Percentiles rank a stretch among this genome's conserved stretches.
These are phyloP conservation scores for Nannochloris sp. DNA, from an alignment of 139 green algal species.

Conservation along the genomic window DNA sequence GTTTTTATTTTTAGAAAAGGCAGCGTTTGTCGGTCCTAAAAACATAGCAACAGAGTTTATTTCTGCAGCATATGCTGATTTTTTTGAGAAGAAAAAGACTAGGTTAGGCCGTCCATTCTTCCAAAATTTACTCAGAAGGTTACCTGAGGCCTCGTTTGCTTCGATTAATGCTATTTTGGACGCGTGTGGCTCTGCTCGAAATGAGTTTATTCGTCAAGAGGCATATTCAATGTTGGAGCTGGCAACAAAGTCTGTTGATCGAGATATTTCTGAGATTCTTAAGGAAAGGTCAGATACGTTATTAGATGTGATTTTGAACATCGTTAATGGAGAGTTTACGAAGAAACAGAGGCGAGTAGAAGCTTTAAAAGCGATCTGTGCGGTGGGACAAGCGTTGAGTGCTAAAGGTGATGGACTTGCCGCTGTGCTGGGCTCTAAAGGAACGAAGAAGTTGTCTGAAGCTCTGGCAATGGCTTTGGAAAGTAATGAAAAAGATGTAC, in stretches of 20 bases:
- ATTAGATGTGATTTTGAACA: slow-evolving; percentile 11
- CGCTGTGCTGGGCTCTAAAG: slow-evolving; percentile 33
- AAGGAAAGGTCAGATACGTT: background rate
- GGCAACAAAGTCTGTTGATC: background rate
- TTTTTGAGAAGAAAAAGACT: slow-evolving; percentile 51
- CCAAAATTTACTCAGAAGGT: slow-evolving; percentile 24
- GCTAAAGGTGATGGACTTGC: slow-evolving; percentile 17
- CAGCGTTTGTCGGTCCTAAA: background rate
- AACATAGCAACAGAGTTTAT: slow-evolving; percentile 3
- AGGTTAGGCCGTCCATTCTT: slow-evolving; percentile 26
- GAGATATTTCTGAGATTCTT: background rate
- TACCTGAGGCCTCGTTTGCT: background rate
- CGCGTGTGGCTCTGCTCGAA: slow-evolving; percentile 9
- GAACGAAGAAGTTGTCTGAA: slow-evolving; percentile 27
- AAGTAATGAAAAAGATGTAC: background rate
- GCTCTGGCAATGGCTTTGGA: slow-evolving; percentile 16
- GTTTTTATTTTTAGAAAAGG: slow-evolving; percentile 29
- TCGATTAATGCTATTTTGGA: slow-evolving; percentile 6
- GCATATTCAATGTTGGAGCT: slow-evolving; percentile 28
- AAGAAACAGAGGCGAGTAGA: slow-evolving; percentile 15
- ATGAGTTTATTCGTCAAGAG: slow-evolving; percentile 22
- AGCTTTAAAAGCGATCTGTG: slow-evolving; percentile 16
- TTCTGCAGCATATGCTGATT: slow-evolving; percentile 33
- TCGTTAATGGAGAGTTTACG: slow-evolving; percentile 14
- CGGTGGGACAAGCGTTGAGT: background rate